Base-by-base conservation (phyloP, 2,329 filamentous ascomycete species). In the Ceratocystis variospora region DNA sequence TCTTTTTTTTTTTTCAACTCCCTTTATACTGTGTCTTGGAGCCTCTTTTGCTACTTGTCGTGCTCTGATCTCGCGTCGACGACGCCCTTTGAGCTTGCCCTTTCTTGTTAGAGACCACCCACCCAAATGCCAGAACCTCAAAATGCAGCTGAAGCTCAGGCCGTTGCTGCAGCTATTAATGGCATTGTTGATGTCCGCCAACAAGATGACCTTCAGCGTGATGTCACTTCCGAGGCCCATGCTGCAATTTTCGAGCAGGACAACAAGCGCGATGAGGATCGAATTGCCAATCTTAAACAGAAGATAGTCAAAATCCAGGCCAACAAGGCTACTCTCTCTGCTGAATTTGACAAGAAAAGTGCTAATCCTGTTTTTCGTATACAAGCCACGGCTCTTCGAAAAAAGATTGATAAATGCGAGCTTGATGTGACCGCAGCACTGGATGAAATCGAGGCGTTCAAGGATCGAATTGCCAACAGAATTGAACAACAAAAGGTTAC, bases 191-290 rank as follows among this genome's bases (percentile, higher is more conserved):
- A 68, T 67, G 84, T 94, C 25, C 85, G 90, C 67, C 86, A 96
- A 71, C 93, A 97, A 74, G 87, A 92, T 77, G 92, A 96, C 68
- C 78, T 97, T 22, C 93, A 96, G 75, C 83, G 90, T 69, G 91
- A 96, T 72, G 95, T 97, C 69, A 83, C 83, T 0, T 73, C 80
- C 17, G 81, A 87, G 70, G 85, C 84, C 3, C 85, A 81, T 65
- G 77, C 80, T 19, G 82, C 80, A 0, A 74, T 87, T 66, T 81
- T 81, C 57, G 83, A 86, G 66, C 80, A 80, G 50, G 85, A 87
- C 69, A 83, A 87, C 70, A 82, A 83, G 71, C 80, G 80, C 69
- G 85, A 87, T 66, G 77, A 81, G 70, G 84, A 81, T 66, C 81
- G 85, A 33, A 87, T 87, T 63, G 79, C 81, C 57, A 86, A 82